A percentile compares a stretch with the other conserved stretches of the same genome.
phyloP scores from a whole-genome alignment of 768 basidiomycete species.

The Lanmaoa rubissima region DNA sequence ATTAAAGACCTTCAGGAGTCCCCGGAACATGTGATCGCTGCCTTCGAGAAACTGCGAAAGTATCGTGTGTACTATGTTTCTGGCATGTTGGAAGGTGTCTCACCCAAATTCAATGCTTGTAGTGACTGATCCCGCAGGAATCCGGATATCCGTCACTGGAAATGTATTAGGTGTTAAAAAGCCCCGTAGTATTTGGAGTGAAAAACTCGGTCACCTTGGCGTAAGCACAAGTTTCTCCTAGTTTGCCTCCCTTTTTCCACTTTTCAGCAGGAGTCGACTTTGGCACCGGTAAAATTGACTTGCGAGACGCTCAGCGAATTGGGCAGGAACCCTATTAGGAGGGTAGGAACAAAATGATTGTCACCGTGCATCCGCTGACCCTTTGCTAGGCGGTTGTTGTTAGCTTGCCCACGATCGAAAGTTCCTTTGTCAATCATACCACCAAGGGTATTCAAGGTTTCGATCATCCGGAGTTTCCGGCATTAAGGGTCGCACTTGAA shows the following conservation, averaged over 20 bases:
- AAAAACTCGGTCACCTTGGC: constrained; percentile 61
- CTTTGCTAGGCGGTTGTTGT: constrained; percentile 70
- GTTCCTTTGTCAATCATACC: constrained; percentile 78
- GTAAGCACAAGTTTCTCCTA: constrained; percentile 43
- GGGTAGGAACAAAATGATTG: constrained; percentile 42
- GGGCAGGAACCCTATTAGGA: constrained; percentile 69
- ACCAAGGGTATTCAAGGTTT: constrained; percentile 80
- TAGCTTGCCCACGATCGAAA: constrained; percentile 92
- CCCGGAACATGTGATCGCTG: constrained; percentile 68
- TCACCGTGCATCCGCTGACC: not conserved
- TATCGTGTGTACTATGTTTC: constrained; percentile 46
- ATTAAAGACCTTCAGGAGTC: constrained; percentile 66
- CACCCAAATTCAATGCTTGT: not conserved
- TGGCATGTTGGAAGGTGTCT: not conserved
- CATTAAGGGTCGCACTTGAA: constrained; percentile 80
- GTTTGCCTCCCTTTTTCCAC: constrained; percentile 1
- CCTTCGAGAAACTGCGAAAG: constrained; percentile 72
- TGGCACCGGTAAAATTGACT: constrained; percentile 66
- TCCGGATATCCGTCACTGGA: constrained; percentile 90
- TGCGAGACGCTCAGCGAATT: constrained; percentile 69
- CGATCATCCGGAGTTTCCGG: constrained; percentile 78
- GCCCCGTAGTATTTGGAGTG: constrained; percentile 73
- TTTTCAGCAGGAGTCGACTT: constrained; percentile 42
- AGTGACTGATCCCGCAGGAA: constrained; percentile 83
- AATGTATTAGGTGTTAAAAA: constrained; percentile 67